Evolutionary conservation across 768 basidiomycete species (phyloP), one percentile per base, ranked within the genome.

Genomic region (Collybiopsis luxurians): DNA sequence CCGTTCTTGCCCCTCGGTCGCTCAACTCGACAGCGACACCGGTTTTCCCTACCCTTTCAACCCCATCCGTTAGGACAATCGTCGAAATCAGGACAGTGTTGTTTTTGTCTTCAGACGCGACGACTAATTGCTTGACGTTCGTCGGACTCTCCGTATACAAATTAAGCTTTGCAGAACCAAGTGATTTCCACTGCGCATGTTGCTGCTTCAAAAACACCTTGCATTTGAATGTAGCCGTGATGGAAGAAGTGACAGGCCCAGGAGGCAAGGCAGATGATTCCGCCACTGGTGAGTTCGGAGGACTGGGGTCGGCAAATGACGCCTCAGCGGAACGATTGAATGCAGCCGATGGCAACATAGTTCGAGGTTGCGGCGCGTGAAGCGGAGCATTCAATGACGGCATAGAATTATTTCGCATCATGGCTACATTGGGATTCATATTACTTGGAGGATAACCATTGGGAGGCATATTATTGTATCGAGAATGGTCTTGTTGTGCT

Each of bases 1-100:
- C 97, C 13, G 95, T 95, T 58, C 96, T 83, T 48, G 83, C 71
- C n/a, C 97, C 97, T 56, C 86, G 80, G 75, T 95, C 92, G 70
- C 92, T 95, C 51, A 99, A 74, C 71, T 98, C 96, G 60, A 99
- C 88, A 44, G 97, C 97, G 39, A 99, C 89, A 13, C 97, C 97
- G 2, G 96, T 98, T 75, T 96, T 98, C 21, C 92, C 97, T n/a
- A 99, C 96, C 45, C 96, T 81, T 73, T 99, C 97, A 26, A 98
- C 96, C 7, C 95, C 97, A 69, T 98, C 95, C 4, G 88, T 92
- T 51, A 98, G 76, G 28, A 99, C 92, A 60, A 98, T 97, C 5
- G 97, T 98, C 40, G 93, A 96, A 60, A 99, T 95, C 40, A 98
- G 71, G 62, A 93, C 77, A 4, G 85, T 78, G 63, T 86, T 87